Evolutionary conservation across 2,329 filamentous ascomycete genomes (phyloP), one percentile per base, ranked within the genome.

Genomic region (Colletotrichum cuscutae): DNA sequence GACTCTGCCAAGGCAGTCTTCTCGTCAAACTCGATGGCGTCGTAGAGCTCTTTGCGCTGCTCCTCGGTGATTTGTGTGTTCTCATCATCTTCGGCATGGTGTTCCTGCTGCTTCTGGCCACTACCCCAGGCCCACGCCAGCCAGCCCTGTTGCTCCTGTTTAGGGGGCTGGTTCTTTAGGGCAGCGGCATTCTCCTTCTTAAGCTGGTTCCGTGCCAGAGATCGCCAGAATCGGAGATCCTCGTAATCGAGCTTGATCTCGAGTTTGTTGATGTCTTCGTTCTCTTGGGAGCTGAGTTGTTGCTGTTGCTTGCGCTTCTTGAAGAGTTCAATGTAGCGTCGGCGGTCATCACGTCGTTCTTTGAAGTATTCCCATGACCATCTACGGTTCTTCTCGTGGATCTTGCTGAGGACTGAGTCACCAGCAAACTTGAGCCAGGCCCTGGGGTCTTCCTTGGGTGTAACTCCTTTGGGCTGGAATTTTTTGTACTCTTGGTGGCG

Each of bases 301-400:
- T 91, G 91, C 77, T 90, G 92, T 74, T 92, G 89, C 79, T 95
- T 95, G 82, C 92, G 94, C 85, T 98, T 98, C 83, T 98, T 99
- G 89, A 98, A 99, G 1, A 99, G 85, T 73, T 95, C 91, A 73
- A 98, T 98, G 80, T 99, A 99, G 58, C 91, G 90, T 73, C 90
- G 90, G 59, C 97, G 93, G 78, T 98, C 93, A 80, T 99, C 96
- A 76, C 97, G 90, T 66, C 97, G 92, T 81, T 99, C 95, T 72
- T 92, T 93, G 84, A 99, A 97, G 82, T 95, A 99, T 49, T 90
- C 95, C 97, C 97, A 99, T 0, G 95, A 95, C 96, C 97, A 99
- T 73, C 92, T 91, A 70, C 93, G 91, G 81, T 99, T 98, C 35
- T 92, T 91, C 71, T 99, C 96, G 75, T 98, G 97, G 65, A 99